Evolutionary conservation across 495 filamentous ascomycete species (phyloP).

Genomic region (Rusavskia elegans): DNA sequence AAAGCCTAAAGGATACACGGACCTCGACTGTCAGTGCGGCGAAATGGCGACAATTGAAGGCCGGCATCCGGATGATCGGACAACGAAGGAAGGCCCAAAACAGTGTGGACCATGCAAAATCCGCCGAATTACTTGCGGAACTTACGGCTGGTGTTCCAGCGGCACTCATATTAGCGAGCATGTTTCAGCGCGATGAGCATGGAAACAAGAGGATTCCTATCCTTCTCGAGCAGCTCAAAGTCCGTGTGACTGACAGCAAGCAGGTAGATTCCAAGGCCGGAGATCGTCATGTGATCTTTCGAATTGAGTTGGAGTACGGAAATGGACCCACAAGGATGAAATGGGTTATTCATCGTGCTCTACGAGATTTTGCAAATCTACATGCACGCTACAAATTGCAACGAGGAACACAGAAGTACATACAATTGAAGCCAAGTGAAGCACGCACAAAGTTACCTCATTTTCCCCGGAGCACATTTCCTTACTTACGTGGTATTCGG

Average conservation of each 20-base stretch:
- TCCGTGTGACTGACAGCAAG: slow-evolving; percentile 64
- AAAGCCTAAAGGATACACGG: slow-evolving; percentile 36
- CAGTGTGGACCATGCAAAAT: slow-evolving; percentile 83
- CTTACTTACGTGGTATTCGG: slow-evolving; percentile 69
- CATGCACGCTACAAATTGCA: slow-evolving; percentile 85
- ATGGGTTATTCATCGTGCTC: slow-evolving; percentile 78
- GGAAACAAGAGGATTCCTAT: slow-evolving; percentile 90
- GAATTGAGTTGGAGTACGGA: slow-evolving; percentile 90
- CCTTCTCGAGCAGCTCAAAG: slow-evolving; percentile 84
- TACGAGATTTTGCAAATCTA: slow-evolving; percentile 82
- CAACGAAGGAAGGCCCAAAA: slow-evolving; percentile 63
- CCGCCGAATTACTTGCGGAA: slow-evolving; percentile 90
- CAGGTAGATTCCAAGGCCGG: slow-evolving; percentile 43
- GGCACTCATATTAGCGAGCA: slow-evolving; percentile 82
- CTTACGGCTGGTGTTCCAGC: slow-evolving; percentile 82
- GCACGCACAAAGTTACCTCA: slow-evolving; percentile 57
- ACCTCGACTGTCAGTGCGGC: slow-evolving; percentile 66
- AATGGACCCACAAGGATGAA: slow-evolving; percentile 93
- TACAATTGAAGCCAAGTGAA: slow-evolving; percentile 40
- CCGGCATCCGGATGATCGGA: slow-evolving; percentile 65
- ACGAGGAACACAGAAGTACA: slow-evolving; percentile 62
- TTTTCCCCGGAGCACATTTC: slow-evolving; percentile 83
- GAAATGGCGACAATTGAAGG: slow-evolving; percentile 77
- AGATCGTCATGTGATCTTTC: slow-evolving; percentile 74
- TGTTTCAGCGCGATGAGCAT: slow-evolving; percentile 94